A percentile compares a stretch with the other conserved stretches of the same genome.
Conservation (phyloP, 495 filamentous ascomycete genomes). For the Penicillium lividum region DNA sequence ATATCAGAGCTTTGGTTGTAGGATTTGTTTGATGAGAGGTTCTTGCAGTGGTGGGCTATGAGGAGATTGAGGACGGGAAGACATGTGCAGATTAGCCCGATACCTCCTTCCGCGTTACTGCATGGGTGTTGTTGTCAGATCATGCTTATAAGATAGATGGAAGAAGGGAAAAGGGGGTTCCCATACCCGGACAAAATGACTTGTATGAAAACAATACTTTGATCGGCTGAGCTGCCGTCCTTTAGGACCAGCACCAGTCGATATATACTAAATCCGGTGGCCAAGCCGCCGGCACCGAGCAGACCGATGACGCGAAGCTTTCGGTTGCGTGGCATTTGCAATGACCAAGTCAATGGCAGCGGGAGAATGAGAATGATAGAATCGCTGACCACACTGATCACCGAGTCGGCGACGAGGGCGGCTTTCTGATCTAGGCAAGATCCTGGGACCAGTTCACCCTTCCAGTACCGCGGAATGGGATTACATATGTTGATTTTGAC, state of each 20-base stretch:
- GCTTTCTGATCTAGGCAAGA: conserved; percentile 45
- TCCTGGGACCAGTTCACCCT: conserved; percentile 9
- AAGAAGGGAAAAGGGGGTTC: no score
- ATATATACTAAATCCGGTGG: conserved; percentile 48
- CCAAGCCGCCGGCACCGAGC: conserved; percentile 48
- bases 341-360: conserved; percentile 46
- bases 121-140: no score
- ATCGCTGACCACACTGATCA: conserved; percentile 49
- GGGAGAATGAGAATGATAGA: conserved; percentile 47
- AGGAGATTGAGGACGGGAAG: no score
- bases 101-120: no score
- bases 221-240: conserved; percentile 33
- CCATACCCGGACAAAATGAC: conserved; percentile 48
- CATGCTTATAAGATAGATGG: no score
- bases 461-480: conserved; percentile 26
- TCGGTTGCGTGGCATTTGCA: conserved; percentile 48
- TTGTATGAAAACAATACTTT: conserved; percentile 42
- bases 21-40: no score
- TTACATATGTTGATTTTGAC: conserved; percentile 29
- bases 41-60: no score
- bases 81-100: no score
- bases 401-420: conserved; percentile 49
- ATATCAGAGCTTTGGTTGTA: no score
- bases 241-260: conserved; percentile 43
- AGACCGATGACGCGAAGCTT: conserved; percentile 48